Conservation (phyloP, 192 early-diverging fungal species). For the Polychytrium aggregatum region DNA sequence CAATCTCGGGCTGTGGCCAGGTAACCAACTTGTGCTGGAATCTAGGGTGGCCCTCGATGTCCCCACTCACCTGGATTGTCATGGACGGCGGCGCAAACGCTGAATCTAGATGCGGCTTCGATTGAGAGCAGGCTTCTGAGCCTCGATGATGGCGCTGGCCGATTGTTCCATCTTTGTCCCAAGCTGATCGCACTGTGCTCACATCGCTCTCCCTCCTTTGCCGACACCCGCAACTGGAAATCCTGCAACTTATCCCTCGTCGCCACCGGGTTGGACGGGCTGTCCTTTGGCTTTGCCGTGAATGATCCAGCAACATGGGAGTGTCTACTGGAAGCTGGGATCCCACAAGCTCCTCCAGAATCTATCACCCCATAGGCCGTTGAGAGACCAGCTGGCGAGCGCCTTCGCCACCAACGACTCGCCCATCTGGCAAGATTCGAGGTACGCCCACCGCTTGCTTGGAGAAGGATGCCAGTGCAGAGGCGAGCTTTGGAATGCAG, state of each 20-base stretch:
- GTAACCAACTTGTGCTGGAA: no score
- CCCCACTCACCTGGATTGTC: background rate
- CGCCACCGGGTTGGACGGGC: no score
- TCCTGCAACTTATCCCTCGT: no score
- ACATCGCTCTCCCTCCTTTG: no score
- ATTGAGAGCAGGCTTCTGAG: no score
- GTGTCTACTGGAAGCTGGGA: conserved; percentile 58
- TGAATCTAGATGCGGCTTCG: conserved; percentile 4
- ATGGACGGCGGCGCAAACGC: background rate
- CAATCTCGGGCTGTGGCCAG: conserved; percentile 59
- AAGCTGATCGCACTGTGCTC: no score
- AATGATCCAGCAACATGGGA: conserved; percentile 63
- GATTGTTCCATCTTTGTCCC: no score
- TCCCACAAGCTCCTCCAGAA: conserved; percentile 27
- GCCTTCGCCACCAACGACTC: conserved; percentile 47
- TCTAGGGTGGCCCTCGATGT: background rate
- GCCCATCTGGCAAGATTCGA: conserved; percentile 79
- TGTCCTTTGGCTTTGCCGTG: no score
- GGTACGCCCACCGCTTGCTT: conserved; percentile 1
- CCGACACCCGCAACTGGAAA: no score
- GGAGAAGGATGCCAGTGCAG: no score
- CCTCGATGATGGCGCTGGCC: no score
- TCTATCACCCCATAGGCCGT: conserved; percentile 21
- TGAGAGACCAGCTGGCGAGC: conserved; percentile 40
- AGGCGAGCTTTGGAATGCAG: no score